phyloP scores from a whole-genome alignment of 768 basidiomycete genomes.

The Lenzites betulinus region DNA sequence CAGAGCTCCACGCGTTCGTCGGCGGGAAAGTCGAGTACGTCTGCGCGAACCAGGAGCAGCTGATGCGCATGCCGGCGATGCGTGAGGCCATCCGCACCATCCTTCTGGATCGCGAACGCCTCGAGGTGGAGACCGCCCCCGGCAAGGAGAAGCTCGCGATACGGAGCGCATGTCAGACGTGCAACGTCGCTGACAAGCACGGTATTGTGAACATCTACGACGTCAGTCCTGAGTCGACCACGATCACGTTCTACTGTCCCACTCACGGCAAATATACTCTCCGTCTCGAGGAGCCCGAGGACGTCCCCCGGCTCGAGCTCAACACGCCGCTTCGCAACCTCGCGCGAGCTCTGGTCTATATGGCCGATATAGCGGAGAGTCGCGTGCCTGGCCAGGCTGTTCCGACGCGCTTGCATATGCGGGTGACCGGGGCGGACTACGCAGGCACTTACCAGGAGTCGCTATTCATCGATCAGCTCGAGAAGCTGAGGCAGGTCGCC shows the following conservation, averaged over 20 bases:
- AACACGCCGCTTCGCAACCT: constrained; percentile 15
- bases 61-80: constrained; percentile 11
- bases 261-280: constrained; percentile 31
- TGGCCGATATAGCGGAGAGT: constrained; percentile 3
- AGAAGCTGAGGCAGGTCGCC: background rate
- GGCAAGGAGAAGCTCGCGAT: constrained; percentile 22
- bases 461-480: background rate
- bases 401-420: constrained; percentile 10
- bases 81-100: constrained; percentile 14
- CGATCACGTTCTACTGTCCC: constrained; percentile 31
- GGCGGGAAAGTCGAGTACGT: background rate
- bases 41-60: constrained; percentile 1
- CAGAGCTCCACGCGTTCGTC: constrained; percentile 16
- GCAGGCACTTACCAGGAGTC: constrained; percentile 11
- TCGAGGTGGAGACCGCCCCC: constrained; percentile 8
- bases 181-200: constrained; percentile 27
- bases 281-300: constrained; percentile 16
- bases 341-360: constrained; percentile 8
- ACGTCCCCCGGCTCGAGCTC: constrained; percentile 12
- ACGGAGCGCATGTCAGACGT: constrained; percentile 30
- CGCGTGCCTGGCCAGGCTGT: background rate
- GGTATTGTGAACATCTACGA: constrained; percentile 21
- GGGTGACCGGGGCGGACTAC: constrained; percentile 13
- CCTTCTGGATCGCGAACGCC: constrained; percentile 8
- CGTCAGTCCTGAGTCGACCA: background rate